phyloP scores from a whole-genome alignment of 306 rosid genomes.

The Corylus avellana region DNA sequence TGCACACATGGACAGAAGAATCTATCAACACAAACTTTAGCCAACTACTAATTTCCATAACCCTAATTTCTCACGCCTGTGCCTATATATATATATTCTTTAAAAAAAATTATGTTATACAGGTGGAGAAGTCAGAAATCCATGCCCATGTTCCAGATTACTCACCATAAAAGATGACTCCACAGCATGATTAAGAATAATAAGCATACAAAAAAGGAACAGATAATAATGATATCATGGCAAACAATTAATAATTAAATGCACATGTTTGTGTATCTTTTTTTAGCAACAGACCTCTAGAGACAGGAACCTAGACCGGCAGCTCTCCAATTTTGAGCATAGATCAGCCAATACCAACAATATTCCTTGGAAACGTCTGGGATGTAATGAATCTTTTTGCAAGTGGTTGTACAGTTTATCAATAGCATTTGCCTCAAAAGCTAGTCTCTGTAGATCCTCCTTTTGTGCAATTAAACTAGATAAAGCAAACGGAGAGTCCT shows the following conservation, averaged over 20 bases:
- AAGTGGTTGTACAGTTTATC: conserved; percentile 71
- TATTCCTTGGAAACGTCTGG: conserved; percentile 81
- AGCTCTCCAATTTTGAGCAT: conserved; percentile 93
- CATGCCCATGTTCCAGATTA: conserved; percentile 16
- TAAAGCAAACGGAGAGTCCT: conserved; percentile 79
- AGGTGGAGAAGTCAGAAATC: not conserved
- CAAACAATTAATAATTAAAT: not conserved
- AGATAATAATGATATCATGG: conserved; percentile 10
- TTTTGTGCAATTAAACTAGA: conserved; percentile 70
- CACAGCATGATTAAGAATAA: conserved; percentile 6
- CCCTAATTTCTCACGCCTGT: not conserved
- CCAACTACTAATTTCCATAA: not conserved
- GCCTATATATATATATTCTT: too few relatives aligned
- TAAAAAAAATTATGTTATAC: not conserved
- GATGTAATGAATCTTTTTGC: conserved; percentile 48
- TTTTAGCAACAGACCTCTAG: conserved; percentile 66
- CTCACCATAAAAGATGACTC: conserved; percentile 19
- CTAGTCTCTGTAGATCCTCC: conserved; percentile 85
- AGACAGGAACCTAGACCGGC: conserved; percentile 78
- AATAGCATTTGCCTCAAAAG: conserved; percentile 91
- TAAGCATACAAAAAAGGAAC: not conserved
- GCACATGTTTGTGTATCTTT: conserved; percentile 1
- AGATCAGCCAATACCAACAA: conserved; percentile 76
- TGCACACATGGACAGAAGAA: not conserved
- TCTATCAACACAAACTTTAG: not conserved